Evolutionary conservation across 305 asterid genomes (phyloP).

Genomic region (Galium porrigens): DNA sequence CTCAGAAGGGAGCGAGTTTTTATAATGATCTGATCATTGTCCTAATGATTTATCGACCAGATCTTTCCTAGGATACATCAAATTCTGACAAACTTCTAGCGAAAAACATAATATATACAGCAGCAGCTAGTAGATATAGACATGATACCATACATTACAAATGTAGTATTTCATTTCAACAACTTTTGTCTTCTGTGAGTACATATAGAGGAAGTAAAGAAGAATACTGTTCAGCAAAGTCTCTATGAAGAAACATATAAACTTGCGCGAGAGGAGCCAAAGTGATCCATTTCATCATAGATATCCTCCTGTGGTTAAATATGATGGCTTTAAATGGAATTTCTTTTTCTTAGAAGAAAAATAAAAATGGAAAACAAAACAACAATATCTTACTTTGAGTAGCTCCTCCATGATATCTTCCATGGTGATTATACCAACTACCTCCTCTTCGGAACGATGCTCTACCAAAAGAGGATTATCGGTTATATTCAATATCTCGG

Average conservation of each 20-base stretch:
- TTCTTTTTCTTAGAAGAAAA: conserved; percentile 1
- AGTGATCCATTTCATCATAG: conserved; percentile 54
- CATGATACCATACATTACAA: not conserved
- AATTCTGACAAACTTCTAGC: not conserved
- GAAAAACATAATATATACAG: not conserved
- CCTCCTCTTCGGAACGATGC: conserved; percentile 43
- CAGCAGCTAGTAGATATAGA: not conserved
- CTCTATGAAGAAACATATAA: not conserved
- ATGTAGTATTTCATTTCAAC: not conserved
- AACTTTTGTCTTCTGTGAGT: not conserved
- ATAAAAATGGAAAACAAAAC: not conserved
- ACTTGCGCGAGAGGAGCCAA: conserved; percentile 11
- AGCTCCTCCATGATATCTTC: conserved; percentile 89
- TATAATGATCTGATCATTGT: not conserved
- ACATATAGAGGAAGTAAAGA: not conserved
- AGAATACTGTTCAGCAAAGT: not conserved
- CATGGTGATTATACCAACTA: conserved; percentile 74
- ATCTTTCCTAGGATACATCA: not conserved
- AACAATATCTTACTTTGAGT: conserved; percentile 35
- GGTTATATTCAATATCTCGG: conserved; percentile 45
- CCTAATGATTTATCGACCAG: not conserved
- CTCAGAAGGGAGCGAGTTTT: not conserved
- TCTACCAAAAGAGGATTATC: conserved; percentile 35
- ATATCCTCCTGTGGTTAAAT: conserved; percentile 49
- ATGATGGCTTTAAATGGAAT: not conserved